These are phyloP conservation scores for Gossypium trilobum DNA, from an alignment of 441 rosid genomes.

Conservation along the genomic window DNA sequence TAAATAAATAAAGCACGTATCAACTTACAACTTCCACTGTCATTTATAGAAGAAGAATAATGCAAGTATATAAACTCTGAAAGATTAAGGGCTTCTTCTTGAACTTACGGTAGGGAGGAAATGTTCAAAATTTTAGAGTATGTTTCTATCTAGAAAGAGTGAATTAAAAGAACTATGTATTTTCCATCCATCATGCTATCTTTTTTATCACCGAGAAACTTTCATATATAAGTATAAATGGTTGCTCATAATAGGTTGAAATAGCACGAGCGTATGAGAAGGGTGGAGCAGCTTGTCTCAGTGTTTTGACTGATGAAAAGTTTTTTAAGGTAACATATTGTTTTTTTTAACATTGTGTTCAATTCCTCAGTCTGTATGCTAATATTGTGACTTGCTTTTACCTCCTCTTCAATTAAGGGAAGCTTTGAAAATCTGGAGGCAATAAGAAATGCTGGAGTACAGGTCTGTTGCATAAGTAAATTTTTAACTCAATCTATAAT, in stretches of 20 bases:
- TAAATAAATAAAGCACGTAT: neutral
- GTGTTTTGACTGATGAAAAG: slow-evolving; percentile 85
- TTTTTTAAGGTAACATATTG: slow-evolving; percentile 50
- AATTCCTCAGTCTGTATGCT: neutral
- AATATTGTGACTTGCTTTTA: slow-evolving; percentile 9
- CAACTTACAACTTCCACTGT: neutral
- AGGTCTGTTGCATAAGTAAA: slow-evolving; percentile 34
- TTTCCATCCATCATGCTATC: neutral
- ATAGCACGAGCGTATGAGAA: slow-evolving; percentile 77
- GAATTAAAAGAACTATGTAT: neutral
- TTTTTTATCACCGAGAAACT: neutral
- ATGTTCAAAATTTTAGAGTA: neutral
- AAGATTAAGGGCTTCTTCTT: slow-evolving; percentile 3
- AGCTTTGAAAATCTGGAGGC: slow-evolving; percentile 83
- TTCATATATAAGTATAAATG: neutral
- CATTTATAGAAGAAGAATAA: neutral
- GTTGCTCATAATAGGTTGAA: slow-evolving; percentile 48
- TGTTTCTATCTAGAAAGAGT: neutral
- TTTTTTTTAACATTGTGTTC: neutral
- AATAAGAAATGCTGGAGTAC: slow-evolving; percentile 69
- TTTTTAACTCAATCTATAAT: slow-evolving; percentile 11
- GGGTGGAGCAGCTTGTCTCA: slow-evolving; percentile 96
- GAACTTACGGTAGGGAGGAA: neutral
- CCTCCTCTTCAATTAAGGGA: slow-evolving; percentile 40
- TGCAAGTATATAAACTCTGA: neutral